These are phyloP conservation scores for Suillus tomentosus DNA, from an alignment of 768 basidiomycete genomes.

Conservation along the genomic window DNA sequence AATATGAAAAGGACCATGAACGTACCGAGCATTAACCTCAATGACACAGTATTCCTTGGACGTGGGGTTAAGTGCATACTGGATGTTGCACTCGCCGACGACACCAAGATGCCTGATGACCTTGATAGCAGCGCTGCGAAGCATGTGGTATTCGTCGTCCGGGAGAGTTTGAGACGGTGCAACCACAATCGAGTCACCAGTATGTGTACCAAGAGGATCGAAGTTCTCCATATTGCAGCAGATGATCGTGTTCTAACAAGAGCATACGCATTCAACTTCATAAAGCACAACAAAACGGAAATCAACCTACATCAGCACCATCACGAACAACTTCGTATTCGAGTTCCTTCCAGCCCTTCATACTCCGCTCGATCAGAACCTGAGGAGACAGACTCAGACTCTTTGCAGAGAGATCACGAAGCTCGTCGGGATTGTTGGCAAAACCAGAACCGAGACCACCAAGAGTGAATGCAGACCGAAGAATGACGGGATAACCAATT, in stretches of 20 bases:
- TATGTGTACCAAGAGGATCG: constrained; percentile 97
- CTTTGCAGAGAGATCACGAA: constrained; percentile 92
- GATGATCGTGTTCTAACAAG: constrained; percentile 89
- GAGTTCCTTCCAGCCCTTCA: constrained; percentile 99
- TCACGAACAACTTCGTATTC: constrained; percentile 99
- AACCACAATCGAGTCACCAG: constrained; percentile 98
- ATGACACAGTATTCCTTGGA: constrained; percentile 97
- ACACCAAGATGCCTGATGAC: constrained; percentile 90
- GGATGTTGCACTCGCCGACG: constrained; percentile 95
- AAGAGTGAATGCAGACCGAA: constrained; percentile 95
- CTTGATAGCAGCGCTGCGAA: constrained; percentile 96
- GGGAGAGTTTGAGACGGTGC: constrained; percentile 97
- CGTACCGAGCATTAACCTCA: constrained; percentile 90
- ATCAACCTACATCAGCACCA: constrained; percentile 81
- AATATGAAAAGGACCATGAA: constrained; percentile 8
- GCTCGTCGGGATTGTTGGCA: constrained; percentile 90
- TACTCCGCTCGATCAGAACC: constrained; percentile 93
- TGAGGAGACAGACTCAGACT: constrained; percentile 90
- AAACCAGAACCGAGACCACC: constrained; percentile 99
- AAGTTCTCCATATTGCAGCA: constrained; percentile 99
- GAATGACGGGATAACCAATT: constrained; percentile 97
- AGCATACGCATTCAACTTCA: constrained; percentile 16
- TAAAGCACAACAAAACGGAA: constrained; percentile 14
- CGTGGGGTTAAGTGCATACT: constrained; percentile 94
- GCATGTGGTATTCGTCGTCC: constrained; percentile 99